Evolutionary conservation across 805 yeast species (phyloP), one percentile per base, ranked within the genome.

Genomic region (Pichia exigua): DNA sequence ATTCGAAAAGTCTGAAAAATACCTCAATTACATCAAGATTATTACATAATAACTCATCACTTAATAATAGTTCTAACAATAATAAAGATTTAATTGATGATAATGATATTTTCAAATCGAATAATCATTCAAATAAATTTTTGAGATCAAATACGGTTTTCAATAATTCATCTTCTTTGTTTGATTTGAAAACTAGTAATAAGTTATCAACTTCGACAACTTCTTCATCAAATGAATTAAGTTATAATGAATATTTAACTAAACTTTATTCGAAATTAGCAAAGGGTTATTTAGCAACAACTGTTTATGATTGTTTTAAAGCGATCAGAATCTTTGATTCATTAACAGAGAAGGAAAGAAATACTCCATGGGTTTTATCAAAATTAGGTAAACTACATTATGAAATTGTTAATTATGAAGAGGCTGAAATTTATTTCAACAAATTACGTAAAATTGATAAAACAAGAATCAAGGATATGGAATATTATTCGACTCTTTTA

Each of bases 401-500:
- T 67, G 98, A 92, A 65, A 80, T 86, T 56, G 92, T 87, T 20
- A 86, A 89, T 65, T 92, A 92, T 67, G 83, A 81, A 52, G 85
- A 85, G 65, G 77, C 95, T 10, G 86, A 82, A 54, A 65, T 71
- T 43, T 81, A 76, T 58, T 92, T 87, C 62, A 68, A 69, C 18
- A 75, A 74, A 57, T 72, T 94, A 50, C 74, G 96, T 49, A 71
- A 71, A 50, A 53, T 83, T 26, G 96, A 90, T 67, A 78, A 92
- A 42, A 86, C 91, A 12, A 74, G 98, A 51, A 64, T 84, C 17
- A 82, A 81, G 55, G 98, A 90, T 63, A 88, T 92, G 94, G 98
- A 94, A 62, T 81, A 83, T 59, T 90, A 80, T 63, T 89, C 97
- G 0, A 92, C 98, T 0, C 72, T 90, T 28, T 73, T 92, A 53